A percentile compares a stretch with the other conserved stretches of the same genome.
phyloP scores from a whole-genome alignment of 179 eudicot species.

The Silene vulgaris region DNA sequence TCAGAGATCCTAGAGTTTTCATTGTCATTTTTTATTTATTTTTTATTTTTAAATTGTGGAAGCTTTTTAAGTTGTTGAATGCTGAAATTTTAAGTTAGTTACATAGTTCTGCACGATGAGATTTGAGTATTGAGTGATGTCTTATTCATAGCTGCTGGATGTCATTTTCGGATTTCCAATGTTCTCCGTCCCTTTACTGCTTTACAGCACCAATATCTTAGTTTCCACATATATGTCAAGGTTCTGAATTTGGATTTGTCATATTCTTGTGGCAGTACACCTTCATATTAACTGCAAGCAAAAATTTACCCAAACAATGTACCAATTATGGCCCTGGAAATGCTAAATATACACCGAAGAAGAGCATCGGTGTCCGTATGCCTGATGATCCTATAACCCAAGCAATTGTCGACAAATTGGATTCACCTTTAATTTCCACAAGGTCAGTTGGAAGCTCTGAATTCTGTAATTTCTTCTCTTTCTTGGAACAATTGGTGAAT shows the following conservation, averaged over 20 bases:
- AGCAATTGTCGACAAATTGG: constrained; percentile 65
- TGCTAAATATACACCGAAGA: constrained; percentile 57
- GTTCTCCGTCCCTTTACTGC: neutral
- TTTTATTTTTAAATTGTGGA: too few relatives aligned
- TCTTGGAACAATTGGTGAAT: neutral
- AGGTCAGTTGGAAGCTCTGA: constrained; percentile 41
- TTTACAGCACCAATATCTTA: neutral
- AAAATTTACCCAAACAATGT: constrained; percentile 72
- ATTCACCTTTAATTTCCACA: constrained; percentile 69
- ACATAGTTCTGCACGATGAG: neutral
- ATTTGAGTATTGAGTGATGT: neutral
- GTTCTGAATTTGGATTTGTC: constrained; percentile 9
- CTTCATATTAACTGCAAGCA: constrained; percentile 81
- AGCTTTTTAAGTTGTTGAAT: too few relatives aligned
- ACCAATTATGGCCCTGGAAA: constrained; percentile 52
- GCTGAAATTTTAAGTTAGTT: neutral
- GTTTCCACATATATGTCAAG: neutral
- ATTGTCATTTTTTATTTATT: too few relatives aligned
- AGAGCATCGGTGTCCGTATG: constrained; percentile 75
- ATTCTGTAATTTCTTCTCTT: constrained; percentile 6
- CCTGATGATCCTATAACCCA: constrained; percentile 81
- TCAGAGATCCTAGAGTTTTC: neutral
- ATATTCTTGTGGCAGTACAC: constrained; percentile 57
- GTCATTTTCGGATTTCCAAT: neutral
- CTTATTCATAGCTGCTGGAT: neutral